Base-by-base conservation (phyloP, 768 basidiomycete genomes). In the Mycena maculata region DNA sequence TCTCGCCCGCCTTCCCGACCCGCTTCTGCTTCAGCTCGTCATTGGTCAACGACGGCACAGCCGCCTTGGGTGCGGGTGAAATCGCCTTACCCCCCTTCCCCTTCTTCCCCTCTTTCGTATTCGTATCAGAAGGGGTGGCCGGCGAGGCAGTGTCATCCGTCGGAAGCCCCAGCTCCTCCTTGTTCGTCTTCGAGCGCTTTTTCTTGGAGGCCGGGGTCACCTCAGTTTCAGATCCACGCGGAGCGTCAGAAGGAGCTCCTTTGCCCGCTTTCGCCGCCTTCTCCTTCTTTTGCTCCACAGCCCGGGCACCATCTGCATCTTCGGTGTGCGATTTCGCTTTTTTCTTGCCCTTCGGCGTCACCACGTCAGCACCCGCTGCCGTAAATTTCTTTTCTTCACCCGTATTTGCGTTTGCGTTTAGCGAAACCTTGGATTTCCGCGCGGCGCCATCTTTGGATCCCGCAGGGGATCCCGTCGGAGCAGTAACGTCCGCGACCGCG, bases 1-100 rank as follows among this genome's bases (percentile, higher is more conserved):
- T 89, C 76, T 86, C 86, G 3, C 82, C 81, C 50, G 79, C 76
- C 38, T 75, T 79, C 1, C 73, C 76, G 23, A 75, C 76, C 59
- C 82, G 81, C 74, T 90, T 90, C 74, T 83, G 80, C 78, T 89
- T 89, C 69, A 86, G 71, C 66, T 87, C 87, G 20, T 83, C 80
- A 50, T 74, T 80, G 10, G 78, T 81, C 55, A 85, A 48, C 15
- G 76, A 61, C 4, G 72, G 55, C 15, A 70, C 67, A 15, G 67
- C 61, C 57, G 44, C 39, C 36, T 60, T 25, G 39, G 39, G 15
- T 38, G 23, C 16, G n/a, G n/a, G n/a, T n/a, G n/a, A n/a, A n/a
- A 33, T 31, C 38, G 71, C n/a, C 68, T 77, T 76, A 66, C 27
- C 55, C 55, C 70, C 27, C 71, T 60, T 56, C 25, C 5, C 39